phyloP scores from a whole-genome alignment of 495 filamentous ascomycete species.

The Aspergillus ellipticus region DNA sequence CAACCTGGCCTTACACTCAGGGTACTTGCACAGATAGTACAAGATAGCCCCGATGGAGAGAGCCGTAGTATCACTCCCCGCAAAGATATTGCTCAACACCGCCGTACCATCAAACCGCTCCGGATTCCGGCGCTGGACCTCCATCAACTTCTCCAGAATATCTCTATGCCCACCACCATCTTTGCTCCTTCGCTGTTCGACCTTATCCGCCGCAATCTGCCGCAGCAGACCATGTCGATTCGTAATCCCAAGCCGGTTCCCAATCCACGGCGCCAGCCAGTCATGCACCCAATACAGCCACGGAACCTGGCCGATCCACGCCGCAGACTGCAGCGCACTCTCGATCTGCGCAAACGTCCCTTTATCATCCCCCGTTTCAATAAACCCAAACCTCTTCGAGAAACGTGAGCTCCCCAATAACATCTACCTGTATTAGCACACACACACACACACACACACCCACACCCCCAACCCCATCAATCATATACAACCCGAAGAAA shows the following conservation, averaged over 20 bases:
- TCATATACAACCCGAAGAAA: background rate
- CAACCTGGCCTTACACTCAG: conserved; percentile 16
- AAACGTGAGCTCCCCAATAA: conserved; percentile 57
- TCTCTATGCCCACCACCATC: conserved; percentile 24
- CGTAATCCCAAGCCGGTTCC: conserved; percentile 26
- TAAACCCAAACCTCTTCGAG: conserved; percentile 53
- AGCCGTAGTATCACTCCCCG: conserved; percentile 35
- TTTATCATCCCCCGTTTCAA: conserved; percentile 48
- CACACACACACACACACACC: too few relatives aligned
- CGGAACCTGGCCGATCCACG: conserved; percentile 26
- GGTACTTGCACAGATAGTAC: conserved; percentile 21
- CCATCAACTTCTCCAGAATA: conserved; percentile 31
- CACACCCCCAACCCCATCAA: background rate
- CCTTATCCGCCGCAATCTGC: conserved; percentile 22
- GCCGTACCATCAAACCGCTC: conserved; percentile 27
- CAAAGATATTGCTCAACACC: conserved; percentile 30
- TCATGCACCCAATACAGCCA: conserved; percentile 21
- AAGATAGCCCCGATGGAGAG: conserved; percentile 30
- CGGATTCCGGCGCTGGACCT: conserved; percentile 20
- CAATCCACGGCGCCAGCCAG: conserved; percentile 22
- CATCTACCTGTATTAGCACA: conserved; percentile 30
- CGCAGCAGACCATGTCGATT: conserved; percentile 28
- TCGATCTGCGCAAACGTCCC: conserved; percentile 31
- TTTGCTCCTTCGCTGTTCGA: conserved; percentile 24
- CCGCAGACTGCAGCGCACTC: conserved; percentile 26